These are phyloP conservation scores for Lentinula edodes DNA, from an alignment of 768 basidiomycete genomes.

Conservation along the genomic window DNA sequence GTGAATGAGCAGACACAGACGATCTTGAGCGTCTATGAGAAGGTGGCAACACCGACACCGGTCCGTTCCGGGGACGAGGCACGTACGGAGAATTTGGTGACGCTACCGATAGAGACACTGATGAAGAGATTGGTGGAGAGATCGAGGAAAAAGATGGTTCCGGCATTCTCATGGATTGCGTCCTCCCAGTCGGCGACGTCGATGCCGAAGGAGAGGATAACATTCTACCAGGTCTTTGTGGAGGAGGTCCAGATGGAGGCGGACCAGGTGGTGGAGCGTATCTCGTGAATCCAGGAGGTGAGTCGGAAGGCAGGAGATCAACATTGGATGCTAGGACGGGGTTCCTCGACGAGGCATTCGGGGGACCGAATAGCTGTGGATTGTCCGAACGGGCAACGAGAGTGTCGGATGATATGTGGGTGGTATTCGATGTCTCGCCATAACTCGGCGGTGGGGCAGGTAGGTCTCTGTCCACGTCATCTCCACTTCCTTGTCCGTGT, in stretches of 20 bases:
- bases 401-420: neutral
- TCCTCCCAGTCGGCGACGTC: neutral
- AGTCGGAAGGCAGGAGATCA: neutral
- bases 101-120: neutral
- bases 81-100: neutral
- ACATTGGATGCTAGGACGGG: too few species aligned
- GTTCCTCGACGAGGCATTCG: neutral
- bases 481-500: slow-evolving; percentile 7
- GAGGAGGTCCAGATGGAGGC: neutral
- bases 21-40: neutral
- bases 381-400: neutral
- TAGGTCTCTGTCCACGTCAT: neutral
- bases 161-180: neutral
- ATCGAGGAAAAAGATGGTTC: neutral
- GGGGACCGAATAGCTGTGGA: neutral
- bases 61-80: neutral
- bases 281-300: neutral
- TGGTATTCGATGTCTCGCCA: neutral
- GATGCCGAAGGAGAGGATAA: neutral
- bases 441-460: neutral
- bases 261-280: neutral
- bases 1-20: neutral
- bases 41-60: neutral
- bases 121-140: slow-evolving; percentile 16
- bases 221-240: neutral